Evolutionary conservation across 192 early-diverging fungal species (phyloP), one percentile per base, ranked within the genome.

Genomic region (Coemansia sp.): DNA sequence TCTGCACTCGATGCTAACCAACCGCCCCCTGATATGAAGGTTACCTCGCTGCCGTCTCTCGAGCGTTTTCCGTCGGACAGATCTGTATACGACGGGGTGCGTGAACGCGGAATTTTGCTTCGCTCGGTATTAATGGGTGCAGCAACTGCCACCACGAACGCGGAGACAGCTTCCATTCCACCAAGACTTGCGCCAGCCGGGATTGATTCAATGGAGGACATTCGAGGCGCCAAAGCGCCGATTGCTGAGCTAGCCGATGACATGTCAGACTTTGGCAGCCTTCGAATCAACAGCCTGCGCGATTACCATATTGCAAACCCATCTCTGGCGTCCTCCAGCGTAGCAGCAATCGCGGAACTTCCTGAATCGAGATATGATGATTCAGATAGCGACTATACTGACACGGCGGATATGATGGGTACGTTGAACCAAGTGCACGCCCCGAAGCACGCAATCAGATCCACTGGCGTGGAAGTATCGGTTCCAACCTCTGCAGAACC

Each of bases 71-170:
- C 57, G 11, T 39, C 58, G 6, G 68, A 75, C 14, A 64, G 68
- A 4, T 69, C 69, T n/a, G 69, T 75, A 12, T 80, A 75, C 41
- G 69, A 72, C 11, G 67, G 78, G 26, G 73, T 80, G 26, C 72
- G 78, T n/a, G 78, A 80, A 10, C 72, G 78, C n/a, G 78, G 78
- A 0, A 80, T 80, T 51, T 60, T 80, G 41, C 66, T 80, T 21
- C 72, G 78, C n/a, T 80, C 78, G 5, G 78, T 72, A 12, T 39
- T 80, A 52, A 72, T 75, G 63, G 68, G 78, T 20, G 65, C 73
- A 14, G 39, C 39, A 41, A 41, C 30, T 30, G 30, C 55, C n/a
- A 60, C 60, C 0, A 38, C 36, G 16, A n/a, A 35, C 10, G 12
- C 35, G 18, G 57, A 34, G 5, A 15, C 35, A n/a, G 30, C 16